Percentiles rank a stretch among this genome's conserved stretches.
Conservation (phyloP, 2,329 filamentous ascomycete species). For the Torrubiella hemipterigena region DNA sequence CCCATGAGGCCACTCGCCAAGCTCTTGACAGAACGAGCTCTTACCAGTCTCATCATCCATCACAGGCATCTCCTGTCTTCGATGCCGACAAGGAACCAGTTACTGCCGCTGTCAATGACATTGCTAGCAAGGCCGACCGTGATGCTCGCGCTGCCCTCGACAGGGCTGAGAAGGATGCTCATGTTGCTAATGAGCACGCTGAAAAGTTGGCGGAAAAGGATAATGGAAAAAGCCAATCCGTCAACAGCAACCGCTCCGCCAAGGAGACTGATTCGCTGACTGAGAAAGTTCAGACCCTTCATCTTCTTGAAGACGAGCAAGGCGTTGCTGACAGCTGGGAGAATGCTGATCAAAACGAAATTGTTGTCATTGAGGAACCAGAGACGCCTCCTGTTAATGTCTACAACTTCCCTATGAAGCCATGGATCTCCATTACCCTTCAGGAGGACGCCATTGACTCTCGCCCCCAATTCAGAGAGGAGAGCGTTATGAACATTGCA, state of each 20-base stretch:
- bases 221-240: conserved; percentile 26
- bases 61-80: conserved; percentile 16
- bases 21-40: conserved; percentile 21
- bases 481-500: conserved; percentile 83
- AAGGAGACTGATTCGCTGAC: conserved; percentile 33
- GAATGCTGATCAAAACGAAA: conserved; percentile 64
- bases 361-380: conserved; percentile 54
- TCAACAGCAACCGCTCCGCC: conserved; percentile 37
- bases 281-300: conserved; percentile 30
- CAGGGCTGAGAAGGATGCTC: conserved; percentile 26
- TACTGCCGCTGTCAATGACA: conserved; percentile 53
- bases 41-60: conserved; percentile 9
- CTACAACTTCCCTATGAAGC: conserved; percentile 93
- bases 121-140: conserved; percentile 41
- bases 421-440: conserved; percentile 83
- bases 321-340: conserved; percentile 81
- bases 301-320: conserved; percentile 39
- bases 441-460: conserved; percentile 42
- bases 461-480: conserved; percentile 57
- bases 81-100: conserved; percentile 48
- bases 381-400: conserved; percentile 59
- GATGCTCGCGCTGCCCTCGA: conserved; percentile 55
- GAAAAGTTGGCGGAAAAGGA: conserved; percentile 8
- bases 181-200: conserved; percentile 4
- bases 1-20: conserved; percentile 28